A percentile compares a stretch with the other conserved stretches of the same genome.
phyloP scores from a whole-genome alignment of 345 rosid genomes.

The Toxicodendron radicans region DNA sequence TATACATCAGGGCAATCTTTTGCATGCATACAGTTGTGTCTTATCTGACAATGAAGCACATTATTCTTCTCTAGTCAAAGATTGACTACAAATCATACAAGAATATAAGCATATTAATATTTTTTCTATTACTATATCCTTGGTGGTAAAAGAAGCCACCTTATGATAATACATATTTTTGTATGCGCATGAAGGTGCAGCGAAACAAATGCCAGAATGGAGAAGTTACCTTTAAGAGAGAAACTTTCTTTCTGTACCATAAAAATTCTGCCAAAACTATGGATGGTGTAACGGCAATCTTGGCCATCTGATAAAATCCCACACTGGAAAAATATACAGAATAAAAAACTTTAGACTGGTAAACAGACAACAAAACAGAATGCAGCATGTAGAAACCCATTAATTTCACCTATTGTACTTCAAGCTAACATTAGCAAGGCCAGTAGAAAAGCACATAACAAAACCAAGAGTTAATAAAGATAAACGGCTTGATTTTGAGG shows the following conservation, averaged over 20 bases:
- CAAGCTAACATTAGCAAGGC: constrained; percentile 97
- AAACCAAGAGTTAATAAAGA: constrained; percentile 72
- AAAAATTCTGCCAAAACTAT: constrained; percentile 88
- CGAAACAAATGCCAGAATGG: background rate
- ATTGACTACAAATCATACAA: background rate
- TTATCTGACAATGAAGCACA: background rate
- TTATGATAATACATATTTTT: background rate
- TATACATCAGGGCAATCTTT: background rate
- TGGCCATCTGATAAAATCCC: constrained; percentile 97
- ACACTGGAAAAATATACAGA: constrained; percentile 45
- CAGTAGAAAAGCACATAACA: constrained; percentile 93
- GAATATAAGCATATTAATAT: background rate
- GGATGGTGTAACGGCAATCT: constrained; percentile 92
- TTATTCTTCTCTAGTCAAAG: background rate
- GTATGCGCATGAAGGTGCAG: background rate
- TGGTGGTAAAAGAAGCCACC: background rate
- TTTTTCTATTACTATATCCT: background rate
- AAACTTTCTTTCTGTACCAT: constrained; percentile 67
- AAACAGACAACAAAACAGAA: background rate
- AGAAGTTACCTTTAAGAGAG: constrained; percentile 66
- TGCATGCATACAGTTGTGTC: background rate
- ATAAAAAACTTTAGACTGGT: background rate
- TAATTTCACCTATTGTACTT: constrained; percentile 79
- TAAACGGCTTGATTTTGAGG: constrained; percentile 59
- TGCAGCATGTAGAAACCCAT: background rate